A percentile compares a stretch with the other conserved stretches of the same genome.
phyloP scores from a whole-genome alignment of 108 stramenopile genomes.

The Licmophora abbreviata region DNA sequence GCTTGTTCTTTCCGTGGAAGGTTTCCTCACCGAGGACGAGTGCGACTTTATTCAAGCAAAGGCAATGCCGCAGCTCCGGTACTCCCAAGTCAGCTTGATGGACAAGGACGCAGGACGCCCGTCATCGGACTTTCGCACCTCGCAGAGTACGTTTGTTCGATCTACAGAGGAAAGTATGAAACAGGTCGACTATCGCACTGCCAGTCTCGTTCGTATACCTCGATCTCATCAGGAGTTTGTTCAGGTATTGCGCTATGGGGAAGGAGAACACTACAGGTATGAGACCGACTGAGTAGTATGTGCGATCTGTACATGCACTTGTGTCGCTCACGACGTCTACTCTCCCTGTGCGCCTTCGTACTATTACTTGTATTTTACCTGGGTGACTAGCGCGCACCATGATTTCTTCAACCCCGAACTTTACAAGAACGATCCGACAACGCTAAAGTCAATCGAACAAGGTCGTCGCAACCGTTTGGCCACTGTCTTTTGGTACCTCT shows the following conservation, averaged over 20 bases:
- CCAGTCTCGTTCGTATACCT: conserved; percentile 54
- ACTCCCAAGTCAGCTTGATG: conserved; percentile 70
- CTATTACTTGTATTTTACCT: too few species aligned
- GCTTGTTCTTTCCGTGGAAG: conserved; percentile 52
- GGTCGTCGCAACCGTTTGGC: conserved; percentile 73
- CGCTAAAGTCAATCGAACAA: conserved; percentile 31
- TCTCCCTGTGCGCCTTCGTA: too few species aligned
- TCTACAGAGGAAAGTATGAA: conserved; percentile 26
- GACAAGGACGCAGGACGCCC: conserved; percentile 77
- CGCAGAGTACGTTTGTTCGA: conserved; percentile 60
- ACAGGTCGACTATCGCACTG: conserved; percentile 53
- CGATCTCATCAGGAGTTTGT: conserved; percentile 65
- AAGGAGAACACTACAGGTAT: conserved; percentile 46
- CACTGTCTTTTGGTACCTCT: conserved; percentile 87
- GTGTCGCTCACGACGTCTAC: too few species aligned
- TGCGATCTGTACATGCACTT: too few species aligned
- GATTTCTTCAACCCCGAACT: conserved; percentile 64
- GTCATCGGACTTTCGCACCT: conserved; percentile 85
- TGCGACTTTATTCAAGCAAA: conserved; percentile 61
- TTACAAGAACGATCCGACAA: conserved; percentile 28
- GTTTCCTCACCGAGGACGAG: conserved; percentile 66
- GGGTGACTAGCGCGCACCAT: conserved; percentile 52
- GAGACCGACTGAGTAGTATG: too few species aligned
- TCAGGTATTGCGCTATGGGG: conserved; percentile 61
- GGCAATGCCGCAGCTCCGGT: conserved; percentile 56